Base-by-base conservation (phyloP, 2,329 filamentous ascomycete genomes). In the Aureobasidium sp. region DNA sequence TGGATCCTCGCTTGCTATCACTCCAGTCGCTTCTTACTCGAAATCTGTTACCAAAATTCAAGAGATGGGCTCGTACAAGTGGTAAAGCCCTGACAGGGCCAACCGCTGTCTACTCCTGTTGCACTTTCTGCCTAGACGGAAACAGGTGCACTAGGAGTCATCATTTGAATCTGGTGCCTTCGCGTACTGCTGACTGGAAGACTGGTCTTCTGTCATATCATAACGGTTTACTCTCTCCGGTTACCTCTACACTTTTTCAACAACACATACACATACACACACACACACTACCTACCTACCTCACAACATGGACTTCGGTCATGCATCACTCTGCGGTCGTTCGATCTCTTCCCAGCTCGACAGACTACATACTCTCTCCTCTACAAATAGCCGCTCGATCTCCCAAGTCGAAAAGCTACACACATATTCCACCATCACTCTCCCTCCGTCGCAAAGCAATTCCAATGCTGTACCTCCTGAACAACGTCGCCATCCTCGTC, bases 401-500 rank as follows among this genome's bases (percentile, higher is more conserved):
- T 50, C 51, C 27, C 56, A 56, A 9, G 26, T 52, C n/a, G 36
- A 59, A 37, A 52, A 41, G 9, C 26, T 37, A 34, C 53, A 53
- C 43, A n/a, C 27, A 29, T 20, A 32, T 10, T 53, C 44, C 13
- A 55, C 43, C 15, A 6, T 56, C n/a, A 20, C 63, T 32, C 34
- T 15, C 5, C 27, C 62, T 20, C 39, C 27, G 44, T 47, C 52
- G 32, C 57, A 65, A 34, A 17, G 41, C 43, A 34, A 52, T 52
- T 56, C 32, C 61, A 75, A 78, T 53, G 75, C 81, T 63, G 77
- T 87, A 48, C 81, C 86, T 39, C 73, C 79, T 59, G 84, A 87
- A 69, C 78, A 86, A 70, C 84, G 87, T 65, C 85, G 86, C 71
- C 77, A 85, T 71, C 83, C 82, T 68, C 80, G 83, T 70, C 80